A percentile compares a stretch with the other conserved stretches of the same genome.
phyloP scores from a whole-genome alignment of 2,329 filamentous ascomycete species.

The Aureobasidium melanogenum region DNA sequence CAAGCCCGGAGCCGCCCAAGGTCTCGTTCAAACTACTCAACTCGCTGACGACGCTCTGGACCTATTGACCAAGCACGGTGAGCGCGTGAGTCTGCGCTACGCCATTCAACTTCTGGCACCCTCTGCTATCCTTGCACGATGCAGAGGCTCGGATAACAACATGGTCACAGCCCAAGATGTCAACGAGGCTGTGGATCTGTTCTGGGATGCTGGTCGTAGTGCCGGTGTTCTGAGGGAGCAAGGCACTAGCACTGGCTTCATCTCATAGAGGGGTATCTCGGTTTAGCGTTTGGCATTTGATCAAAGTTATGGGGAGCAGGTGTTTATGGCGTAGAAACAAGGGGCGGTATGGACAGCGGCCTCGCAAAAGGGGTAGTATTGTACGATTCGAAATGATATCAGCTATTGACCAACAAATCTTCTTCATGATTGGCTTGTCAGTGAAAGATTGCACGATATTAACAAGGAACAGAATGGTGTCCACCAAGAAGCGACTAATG shows the following conservation, averaged over 20 bases:
- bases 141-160: slow-evolving; percentile 36
- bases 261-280: slow-evolving; percentile 17
- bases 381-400: neutral
- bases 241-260: slow-evolving; percentile 22
- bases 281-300: neutral
- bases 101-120: slow-evolving; percentile 86
- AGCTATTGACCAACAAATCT: neutral
- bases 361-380: neutral
- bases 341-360: neutral
- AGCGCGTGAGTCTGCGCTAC: slow-evolving; percentile 83
- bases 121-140: slow-evolving; percentile 80
- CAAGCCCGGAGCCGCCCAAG: slow-evolving; percentile 32
- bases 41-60: slow-evolving; percentile 77
- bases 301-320: neutral
- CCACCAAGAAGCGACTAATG: no score
- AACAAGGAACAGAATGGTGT: no score
- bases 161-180: slow-evolving; percentile 47
- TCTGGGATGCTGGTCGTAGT: slow-evolving; percentile 41
- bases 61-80: slow-evolving; percentile 78
- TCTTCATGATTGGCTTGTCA: neutral
- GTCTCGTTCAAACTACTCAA: slow-evolving; percentile 45
- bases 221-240: slow-evolving; percentile 28
- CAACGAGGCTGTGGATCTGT: slow-evolving; percentile 38
- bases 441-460: no score
- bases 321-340: neutral